Evolutionary conservation across 2,329 filamentous ascomycete species (phyloP), one percentile per base, ranked within the genome.

Genomic region (Nannizziopsis arthrosporioides): DNA sequence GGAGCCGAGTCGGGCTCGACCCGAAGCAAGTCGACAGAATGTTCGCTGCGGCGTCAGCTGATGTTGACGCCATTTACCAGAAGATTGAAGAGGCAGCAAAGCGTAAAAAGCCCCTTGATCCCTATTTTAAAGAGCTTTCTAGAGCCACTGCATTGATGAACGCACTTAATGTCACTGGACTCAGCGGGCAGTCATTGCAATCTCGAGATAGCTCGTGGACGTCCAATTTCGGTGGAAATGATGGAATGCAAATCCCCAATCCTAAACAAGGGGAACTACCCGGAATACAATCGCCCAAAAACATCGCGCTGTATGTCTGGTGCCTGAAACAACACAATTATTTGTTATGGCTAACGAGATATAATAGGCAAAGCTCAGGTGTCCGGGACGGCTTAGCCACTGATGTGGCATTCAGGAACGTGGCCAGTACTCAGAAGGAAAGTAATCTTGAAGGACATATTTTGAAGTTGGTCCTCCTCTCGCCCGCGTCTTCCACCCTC

Each of bases 1-100:
- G 7, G 12, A 12, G 11, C 10, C 34, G 14, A n/a, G 10, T n/a
- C 14, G 19, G 17, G 19, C 12, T n/a, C 27, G 44, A 47, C n/a
- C 22, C 14, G 15, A 32, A 41, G 34, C 35, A 19, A 19, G 31
- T 9, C 14, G 15, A 42, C 32, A 19, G 30, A 38, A 17, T n/a
- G 9, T 27, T 17, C 9, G 11, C 46, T 5, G 19, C 19, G 10
- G 39, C 54, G 17, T 54, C 56, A 5, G 40, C 51, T 6, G 56
- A 60, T 10, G 51, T 65, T 46, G 54, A 52, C 17, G 49, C 50
- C n/a, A 35, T 64, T 22, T 62, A 64, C 45, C 54, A 52, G 22
- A 57, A 54, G 17, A 63, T 63, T 12, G 60, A 63, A 49, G 54
- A 57, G 38, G 59, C 61, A 14, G 58, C 55, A 22, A 57, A 55